These are phyloP conservation scores for Fagus crenata DNA, from an alignment of 306 rosid genomes.

Conservation along the genomic window DNA sequence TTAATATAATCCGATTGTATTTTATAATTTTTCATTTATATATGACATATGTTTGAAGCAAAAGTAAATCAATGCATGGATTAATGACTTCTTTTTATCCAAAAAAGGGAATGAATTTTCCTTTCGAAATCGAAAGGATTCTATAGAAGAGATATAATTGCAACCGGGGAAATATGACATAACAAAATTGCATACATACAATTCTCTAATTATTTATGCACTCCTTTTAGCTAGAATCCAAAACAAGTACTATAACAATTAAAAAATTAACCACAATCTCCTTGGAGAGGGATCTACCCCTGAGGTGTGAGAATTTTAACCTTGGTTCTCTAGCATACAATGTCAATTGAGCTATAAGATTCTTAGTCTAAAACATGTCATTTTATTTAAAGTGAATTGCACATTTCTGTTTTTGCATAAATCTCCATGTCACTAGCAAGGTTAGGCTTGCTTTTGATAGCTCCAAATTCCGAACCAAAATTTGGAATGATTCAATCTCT, in stretches of 20 bases:
- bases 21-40: too few species aligned
- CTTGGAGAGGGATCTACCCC: neutral
- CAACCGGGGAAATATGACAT: neutral
- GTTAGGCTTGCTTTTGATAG: neutral
- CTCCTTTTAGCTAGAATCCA: too few species aligned
- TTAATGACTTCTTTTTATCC: neutral
- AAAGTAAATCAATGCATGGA: neutral
- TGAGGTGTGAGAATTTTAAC: too few species aligned
- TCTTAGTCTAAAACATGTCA: neutral
- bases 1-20: too few species aligned
- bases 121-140: neutral
- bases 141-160: neutral
- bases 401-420: neutral
- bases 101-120: neutral
- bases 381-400: neutral
- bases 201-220: neutral
- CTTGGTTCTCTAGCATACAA: too few species aligned
- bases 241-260: neutral
- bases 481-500: neutral
- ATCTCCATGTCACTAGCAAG: neutral
- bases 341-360: too few species aligned
- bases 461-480: neutral
- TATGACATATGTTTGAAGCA: neutral
- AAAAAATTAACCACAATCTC: neutral
- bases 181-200: neutral